A percentile compares a stretch with the other conserved stretches of the same genome.
These are phyloP conservation scores for Massariosphaeria phaeospora DNA, from an alignment of 495 filamentous ascomycete genomes.

Conservation along the genomic window DNA sequence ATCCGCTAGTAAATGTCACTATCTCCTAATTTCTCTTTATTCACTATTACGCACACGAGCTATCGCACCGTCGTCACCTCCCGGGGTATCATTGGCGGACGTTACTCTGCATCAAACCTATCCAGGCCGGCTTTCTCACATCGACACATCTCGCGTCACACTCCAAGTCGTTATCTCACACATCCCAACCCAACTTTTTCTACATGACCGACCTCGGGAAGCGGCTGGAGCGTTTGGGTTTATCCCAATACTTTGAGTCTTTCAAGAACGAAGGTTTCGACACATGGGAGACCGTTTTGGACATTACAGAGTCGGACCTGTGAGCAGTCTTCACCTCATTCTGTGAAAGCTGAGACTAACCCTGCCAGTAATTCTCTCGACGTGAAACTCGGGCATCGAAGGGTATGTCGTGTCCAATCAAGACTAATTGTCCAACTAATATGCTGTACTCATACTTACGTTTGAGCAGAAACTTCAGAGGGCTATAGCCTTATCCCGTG, in stretches of 20 bases:
- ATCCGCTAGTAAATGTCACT: neutral
- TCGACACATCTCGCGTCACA: neutral
- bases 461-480: constrained; percentile 37
- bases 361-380: constrained; percentile 55
- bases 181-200: too few relatives aligned
- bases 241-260: constrained; percentile 63
- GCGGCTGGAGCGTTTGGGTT: constrained; percentile 64
- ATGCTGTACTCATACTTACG: constrained; percentile 1
- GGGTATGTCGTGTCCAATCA: constrained; percentile 50
- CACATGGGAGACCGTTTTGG: constrained; percentile 71
- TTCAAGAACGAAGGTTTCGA: constrained; percentile 75
- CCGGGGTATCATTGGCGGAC: neutral
- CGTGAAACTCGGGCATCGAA: constrained; percentile 73
- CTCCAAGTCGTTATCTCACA: too few relatives aligned
- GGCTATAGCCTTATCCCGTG: constrained; percentile 34
- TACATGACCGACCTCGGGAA: constrained; percentile 54
- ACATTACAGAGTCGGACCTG: constrained; percentile 77
- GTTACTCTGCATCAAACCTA: neutral
- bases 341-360: neutral
- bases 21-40: constrained; percentile 5
- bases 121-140: neutral
- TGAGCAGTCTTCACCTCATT: constrained; percentile 41
- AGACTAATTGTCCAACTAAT: neutral
- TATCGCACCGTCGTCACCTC: neutral
- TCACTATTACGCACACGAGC: neutral